phyloP scores from a whole-genome alignment of 1,284 basidiomycete genomes.

The Moesziomyces antarcticus region DNA sequence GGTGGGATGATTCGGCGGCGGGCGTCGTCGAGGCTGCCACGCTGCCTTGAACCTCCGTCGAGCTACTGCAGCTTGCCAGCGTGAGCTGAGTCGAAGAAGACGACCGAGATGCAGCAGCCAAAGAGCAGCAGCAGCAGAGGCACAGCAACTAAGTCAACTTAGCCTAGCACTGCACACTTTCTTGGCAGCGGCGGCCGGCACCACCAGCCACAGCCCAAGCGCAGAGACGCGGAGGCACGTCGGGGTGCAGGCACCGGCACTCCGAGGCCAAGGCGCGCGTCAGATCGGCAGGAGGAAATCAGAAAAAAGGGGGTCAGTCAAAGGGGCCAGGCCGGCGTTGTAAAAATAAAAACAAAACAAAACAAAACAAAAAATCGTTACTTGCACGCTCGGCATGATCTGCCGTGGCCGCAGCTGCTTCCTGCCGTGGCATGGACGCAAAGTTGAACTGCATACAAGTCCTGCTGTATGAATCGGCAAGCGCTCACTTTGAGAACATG shows the following conservation, averaged over 20 bases:
- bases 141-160: too few relatives aligned
- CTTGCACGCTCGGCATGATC: background rate
- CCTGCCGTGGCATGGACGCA: background rate
- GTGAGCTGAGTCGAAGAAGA: background rate
- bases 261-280: background rate
- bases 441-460: too few relatives aligned
- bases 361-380: too few relatives aligned
- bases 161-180: background rate
- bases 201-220: background rate
- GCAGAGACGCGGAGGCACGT: background rate
- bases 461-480: too few relatives aligned
- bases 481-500: too few relatives aligned
- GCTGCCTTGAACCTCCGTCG: too few relatives aligned
- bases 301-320: background rate
- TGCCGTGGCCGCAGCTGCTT: background rate
- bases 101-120: background rate
- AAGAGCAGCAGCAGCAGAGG: too few relatives aligned
- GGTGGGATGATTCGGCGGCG: background rate
- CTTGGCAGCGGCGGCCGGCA: background rate
- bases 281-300: background rate
- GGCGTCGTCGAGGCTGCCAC: too few relatives aligned
- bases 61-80: background rate
- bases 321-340: background rate
- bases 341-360: too few relatives aligned
- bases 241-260: conserved; percentile 1